A percentile compares a stretch with the other conserved stretches of the same genome.
Conservation (phyloP, 2,329 filamentous ascomycete species). For the Ophiocordyceps camponoti-floridani region DNA sequence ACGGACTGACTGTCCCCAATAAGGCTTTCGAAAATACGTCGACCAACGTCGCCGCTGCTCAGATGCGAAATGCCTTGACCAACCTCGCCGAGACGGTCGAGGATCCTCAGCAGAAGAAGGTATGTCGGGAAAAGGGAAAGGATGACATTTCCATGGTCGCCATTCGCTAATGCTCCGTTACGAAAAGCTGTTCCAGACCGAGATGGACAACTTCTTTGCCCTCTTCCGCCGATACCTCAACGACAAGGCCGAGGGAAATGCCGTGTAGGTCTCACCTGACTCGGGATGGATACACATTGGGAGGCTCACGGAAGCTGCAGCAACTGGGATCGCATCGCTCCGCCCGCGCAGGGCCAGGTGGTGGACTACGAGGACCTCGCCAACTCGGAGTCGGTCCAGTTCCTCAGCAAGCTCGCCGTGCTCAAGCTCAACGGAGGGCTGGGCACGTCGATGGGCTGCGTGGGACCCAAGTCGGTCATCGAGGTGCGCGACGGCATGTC, state of each 20-base stretch:
- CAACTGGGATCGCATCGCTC: conserved; percentile 92
- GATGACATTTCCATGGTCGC: too few species aligned
- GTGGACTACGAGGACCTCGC: conserved; percentile 84
- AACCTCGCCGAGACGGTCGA: conserved; percentile 77
- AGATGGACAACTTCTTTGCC: conserved; percentile 99
- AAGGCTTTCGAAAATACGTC: conserved; percentile 99
- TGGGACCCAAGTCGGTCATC: conserved; percentile 98
- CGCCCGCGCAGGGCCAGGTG: conserved; percentile 83
- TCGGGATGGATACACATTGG: background rate
- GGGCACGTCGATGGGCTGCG: conserved; percentile 98
- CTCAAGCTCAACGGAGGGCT: conserved; percentile 99
- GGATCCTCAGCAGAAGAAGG: conserved; percentile 71
- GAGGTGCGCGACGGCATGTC: conserved; percentile 99
- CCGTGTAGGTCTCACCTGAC: conserved; percentile 36
- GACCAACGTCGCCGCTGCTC: conserved; percentile 89
- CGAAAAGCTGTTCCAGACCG: conserved; percentile 77
- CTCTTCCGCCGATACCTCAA: conserved; percentile 97
- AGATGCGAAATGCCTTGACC: conserved; percentile 98
- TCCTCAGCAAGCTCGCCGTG: conserved; percentile 93
- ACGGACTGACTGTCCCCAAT: conserved; percentile 9
- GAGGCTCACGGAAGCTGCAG: conserved; percentile 23
- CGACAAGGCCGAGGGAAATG: conserved; percentile 96
- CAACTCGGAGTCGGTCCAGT: conserved; percentile 79
- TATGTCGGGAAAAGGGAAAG: conserved; percentile 18
- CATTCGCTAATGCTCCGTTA: background rate